These are phyloP conservation scores for Cladosporium sp. DNA, from an alignment of 2,329 filamentous ascomycete genomes.

Conservation along the genomic window DNA sequence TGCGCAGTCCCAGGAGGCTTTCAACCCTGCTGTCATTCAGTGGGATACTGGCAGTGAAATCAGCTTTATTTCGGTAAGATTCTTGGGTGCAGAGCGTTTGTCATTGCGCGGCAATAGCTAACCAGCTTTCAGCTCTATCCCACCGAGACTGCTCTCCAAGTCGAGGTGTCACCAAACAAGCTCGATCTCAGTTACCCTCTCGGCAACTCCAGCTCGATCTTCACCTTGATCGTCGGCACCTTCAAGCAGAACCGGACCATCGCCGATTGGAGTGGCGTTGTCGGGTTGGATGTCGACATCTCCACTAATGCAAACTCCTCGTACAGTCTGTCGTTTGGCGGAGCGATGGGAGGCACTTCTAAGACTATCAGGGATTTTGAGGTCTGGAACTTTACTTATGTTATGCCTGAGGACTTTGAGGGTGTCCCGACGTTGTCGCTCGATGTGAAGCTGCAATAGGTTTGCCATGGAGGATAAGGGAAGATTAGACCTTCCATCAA, in stretches of 20 bases:
- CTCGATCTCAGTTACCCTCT: conserved; percentile 58
- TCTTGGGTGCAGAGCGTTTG: conserved; percentile 28
- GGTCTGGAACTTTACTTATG: conserved; percentile 49
- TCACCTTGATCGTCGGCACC: conserved; percentile 55
- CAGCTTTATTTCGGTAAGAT: conserved; percentile 24
- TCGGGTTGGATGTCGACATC: conserved; percentile 51
- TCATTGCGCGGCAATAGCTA: conserved; percentile 30
- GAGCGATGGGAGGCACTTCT: conserved; percentile 43
- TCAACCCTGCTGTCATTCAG: conserved; percentile 63
- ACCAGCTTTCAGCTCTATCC: conserved; percentile 26
- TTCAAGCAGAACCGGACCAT: conserved; percentile 51
- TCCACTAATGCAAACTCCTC: conserved; percentile 48
- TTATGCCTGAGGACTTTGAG: conserved; percentile 17
- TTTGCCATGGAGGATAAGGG: neutral
- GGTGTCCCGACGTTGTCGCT: conserved; percentile 7
- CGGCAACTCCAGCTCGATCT: conserved; percentile 50
- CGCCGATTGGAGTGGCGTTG: conserved; percentile 50
- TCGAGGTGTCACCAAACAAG: conserved; percentile 33
- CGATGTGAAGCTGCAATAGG: conserved; percentile 4
- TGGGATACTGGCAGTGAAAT: conserved; percentile 47
- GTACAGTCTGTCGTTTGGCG: conserved; percentile 49
- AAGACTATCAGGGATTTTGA: conserved; percentile 43
- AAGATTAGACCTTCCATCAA: neutral
- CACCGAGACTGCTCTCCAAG: conserved; percentile 23
- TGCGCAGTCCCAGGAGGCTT: conserved; percentile 53